Percentiles rank a stretch among this genome's conserved stretches.
Conservation (phyloP, 179 eudicot genomes). For the Beta macrorhiza region DNA sequence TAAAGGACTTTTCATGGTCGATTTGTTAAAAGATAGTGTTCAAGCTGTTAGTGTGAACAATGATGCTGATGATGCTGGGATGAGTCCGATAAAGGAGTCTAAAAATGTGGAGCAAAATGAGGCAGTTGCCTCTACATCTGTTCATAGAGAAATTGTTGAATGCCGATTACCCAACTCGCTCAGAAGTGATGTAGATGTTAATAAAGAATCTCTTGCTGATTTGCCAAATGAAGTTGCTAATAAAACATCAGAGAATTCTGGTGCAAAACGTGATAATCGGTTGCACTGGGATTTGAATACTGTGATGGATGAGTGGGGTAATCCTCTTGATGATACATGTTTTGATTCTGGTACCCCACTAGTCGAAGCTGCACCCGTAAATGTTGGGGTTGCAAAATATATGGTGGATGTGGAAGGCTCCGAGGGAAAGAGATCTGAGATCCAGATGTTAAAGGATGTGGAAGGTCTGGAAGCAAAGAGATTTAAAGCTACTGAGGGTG, state of each 20-base stretch:
- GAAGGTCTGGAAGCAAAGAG: constrained; percentile 21
- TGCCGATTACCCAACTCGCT: background rate
- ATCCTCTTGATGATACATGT: constrained; percentile 43
- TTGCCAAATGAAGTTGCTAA: constrained; percentile 14
- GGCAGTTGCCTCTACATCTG: constrained; percentile 13
- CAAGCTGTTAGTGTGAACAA: constrained; percentile 19
- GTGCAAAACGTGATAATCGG: constrained; percentile 36
- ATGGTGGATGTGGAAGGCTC: constrained; percentile 22
- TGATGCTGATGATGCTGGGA: constrained; percentile 7
- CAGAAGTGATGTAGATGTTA: background rate
- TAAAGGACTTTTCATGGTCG: background rate
- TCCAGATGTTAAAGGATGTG: constrained; percentile 21
- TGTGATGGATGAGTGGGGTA: constrained; percentile 61
- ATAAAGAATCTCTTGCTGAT: constrained; percentile 16
- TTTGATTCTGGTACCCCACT: constrained; percentile 18
- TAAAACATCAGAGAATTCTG: constrained; percentile 10
- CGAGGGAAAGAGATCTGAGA: constrained; percentile 12
- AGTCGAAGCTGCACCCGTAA: constrained; percentile 9
- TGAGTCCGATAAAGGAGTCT: constrained; percentile 15
- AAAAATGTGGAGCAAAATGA: constrained; percentile 16
- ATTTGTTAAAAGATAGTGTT: background rate
- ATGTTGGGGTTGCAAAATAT: constrained; percentile 23
- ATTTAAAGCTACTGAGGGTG: constrained; percentile 10
- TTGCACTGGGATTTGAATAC: constrained; percentile 75
- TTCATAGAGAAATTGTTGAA: background rate